A percentile compares a stretch with the other conserved stretches of the same genome.
Evolutionary conservation across 2,329 filamentous ascomycete genomes (phyloP).

Genomic region (Diplodia intermedia): DNA sequence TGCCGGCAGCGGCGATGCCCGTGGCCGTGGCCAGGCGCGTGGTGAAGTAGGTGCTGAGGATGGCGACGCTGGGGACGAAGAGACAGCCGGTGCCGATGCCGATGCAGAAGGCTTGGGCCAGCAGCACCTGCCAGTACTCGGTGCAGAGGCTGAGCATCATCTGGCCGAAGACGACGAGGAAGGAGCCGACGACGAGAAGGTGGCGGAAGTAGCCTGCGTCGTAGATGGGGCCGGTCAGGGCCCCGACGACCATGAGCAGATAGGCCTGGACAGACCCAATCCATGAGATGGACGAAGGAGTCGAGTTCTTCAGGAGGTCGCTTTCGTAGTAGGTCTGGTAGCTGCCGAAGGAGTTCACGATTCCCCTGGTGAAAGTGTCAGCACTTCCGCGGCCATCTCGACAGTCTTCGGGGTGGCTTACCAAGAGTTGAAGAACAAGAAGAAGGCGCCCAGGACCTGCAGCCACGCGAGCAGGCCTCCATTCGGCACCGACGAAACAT

Average conservation of each 20-base stretch:
- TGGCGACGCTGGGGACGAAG: conserved; percentile 56
- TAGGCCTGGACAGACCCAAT: conserved; percentile 58
- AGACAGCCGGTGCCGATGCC: conserved; percentile 55
- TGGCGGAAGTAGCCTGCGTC: conserved; percentile 57
- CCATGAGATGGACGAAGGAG: conserved; percentile 57
- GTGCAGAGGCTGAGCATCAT: conserved; percentile 60
- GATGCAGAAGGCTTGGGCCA: conserved; percentile 58
- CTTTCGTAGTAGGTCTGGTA: conserved; percentile 59
- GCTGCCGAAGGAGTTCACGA: conserved; percentile 57
- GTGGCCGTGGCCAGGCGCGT: conserved; percentile 54
- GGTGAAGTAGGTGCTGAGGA: conserved; percentile 57
- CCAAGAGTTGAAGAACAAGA: conserved; percentile 58
- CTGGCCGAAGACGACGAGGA: conserved; percentile 57
- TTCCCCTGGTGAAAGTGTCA: conserved; percentile 41
- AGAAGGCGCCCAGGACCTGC: conserved; percentile 57
- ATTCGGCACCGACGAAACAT: conserved; percentile 54
- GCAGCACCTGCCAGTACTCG: conserved; percentile 58
- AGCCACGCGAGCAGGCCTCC: conserved; percentile 57
- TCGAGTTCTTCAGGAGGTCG: conserved; percentile 48
- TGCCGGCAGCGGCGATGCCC: conserved; percentile 56
- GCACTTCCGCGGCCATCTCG: background rate
- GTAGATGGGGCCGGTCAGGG: conserved; percentile 57
- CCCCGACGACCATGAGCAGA: conserved; percentile 55
- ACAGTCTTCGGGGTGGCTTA: conserved; percentile 35
- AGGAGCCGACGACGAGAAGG: conserved; percentile 52